phyloP scores from a whole-genome alignment of 2,329 filamentous ascomycete species.

The Pseudogymnoascus sp. region DNA sequence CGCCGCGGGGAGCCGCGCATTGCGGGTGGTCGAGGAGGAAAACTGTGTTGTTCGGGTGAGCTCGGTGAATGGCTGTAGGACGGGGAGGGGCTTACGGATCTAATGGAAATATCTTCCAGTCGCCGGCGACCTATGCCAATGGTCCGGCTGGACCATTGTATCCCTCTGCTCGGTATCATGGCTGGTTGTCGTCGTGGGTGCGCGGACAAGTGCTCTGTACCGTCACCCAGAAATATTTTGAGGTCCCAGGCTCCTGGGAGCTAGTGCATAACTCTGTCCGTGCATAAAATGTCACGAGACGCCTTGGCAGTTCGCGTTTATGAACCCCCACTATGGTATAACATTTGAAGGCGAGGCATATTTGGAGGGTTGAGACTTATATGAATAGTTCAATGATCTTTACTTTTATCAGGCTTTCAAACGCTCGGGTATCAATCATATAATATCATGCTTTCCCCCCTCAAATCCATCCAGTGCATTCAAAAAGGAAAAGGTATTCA shows the following conservation, averaged over 20 bases:
- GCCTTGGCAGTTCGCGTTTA: background rate
- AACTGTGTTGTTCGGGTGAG: slow-evolving; percentile 22
- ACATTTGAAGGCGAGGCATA: background rate
- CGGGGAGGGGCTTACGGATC: slow-evolving; percentile 21
- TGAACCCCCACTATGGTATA: background rate
- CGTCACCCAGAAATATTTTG: slow-evolving; percentile 26
- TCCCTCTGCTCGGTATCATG: slow-evolving; percentile 50
- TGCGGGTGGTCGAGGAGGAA: slow-evolving; percentile 24
- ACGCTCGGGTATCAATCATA: background rate
- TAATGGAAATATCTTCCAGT: slow-evolving; percentile 32
- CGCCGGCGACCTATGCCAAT: slow-evolving; percentile 29
- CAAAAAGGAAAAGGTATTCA: slow-evolving; percentile 3
- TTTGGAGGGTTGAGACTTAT: background rate
- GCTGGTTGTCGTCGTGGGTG: slow-evolving; percentile 14
- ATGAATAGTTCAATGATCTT: background rate
- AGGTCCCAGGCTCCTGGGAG: slow-evolving; percentile 1
- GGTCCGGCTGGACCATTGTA: slow-evolving; percentile 40
- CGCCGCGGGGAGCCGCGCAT: slow-evolving; percentile 21
- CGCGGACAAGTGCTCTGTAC: slow-evolving; percentile 10
- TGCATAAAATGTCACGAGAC: slow-evolving; percentile 1
- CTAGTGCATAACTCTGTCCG: background rate
- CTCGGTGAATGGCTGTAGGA: slow-evolving; percentile 9
- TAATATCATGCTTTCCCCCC: background rate
- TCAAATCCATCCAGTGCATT: background rate
- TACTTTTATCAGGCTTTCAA: background rate